Base-by-base conservation (phyloP, 495 filamentous ascomycete genomes). In the Elaphomyces granulatus region DNA sequence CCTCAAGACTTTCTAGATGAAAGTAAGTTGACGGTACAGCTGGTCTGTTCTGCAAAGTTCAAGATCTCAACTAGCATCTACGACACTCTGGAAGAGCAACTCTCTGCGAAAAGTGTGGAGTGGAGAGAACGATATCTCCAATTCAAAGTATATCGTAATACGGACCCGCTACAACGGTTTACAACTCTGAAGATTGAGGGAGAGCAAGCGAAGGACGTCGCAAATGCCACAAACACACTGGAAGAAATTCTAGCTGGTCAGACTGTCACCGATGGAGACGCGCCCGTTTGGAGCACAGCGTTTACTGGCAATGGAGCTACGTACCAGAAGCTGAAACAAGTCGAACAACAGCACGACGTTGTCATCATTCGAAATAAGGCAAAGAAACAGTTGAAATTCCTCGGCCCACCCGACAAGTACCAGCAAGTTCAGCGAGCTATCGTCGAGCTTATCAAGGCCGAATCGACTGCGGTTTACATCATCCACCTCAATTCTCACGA, bases 141-240 rank as follows among this genome's bases (percentile, higher is more conserved):
- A 7, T 32, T 43, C 26, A 36, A 23, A 18, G 20, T 40, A 38
- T 43, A 43, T 23, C 41, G 12, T 3, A 18, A 36, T 16, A 41
- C 41, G 3, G 6, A 4, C 20, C 12, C 3, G 28, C 19, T 8
- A 8, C 34, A 40, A 19, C n/a, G n/a, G n/a, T 43, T 16, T 21
- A 43, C 33, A 40, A 26, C 28, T 4, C 35, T 43, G 6, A 43
- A 42, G 23, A 36, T 43, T 40, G 41, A 43, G 28, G 41, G 41
- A 20, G 30, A 17, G 15, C 12, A 17, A 15, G 31, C 38, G 3
- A 38, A 46, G 26, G 17, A 31, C 15, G 38, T 49, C 6, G 37
- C 46, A 20, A 26, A n/a, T 0, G 46, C 44, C 2, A 38, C 31
- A 14, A 14, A n/a, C 6, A 15, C 31, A 4, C 18, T 49, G n/a